Conservation (phyloP, 805 yeast species). For the Pichia nakasei region DNA sequence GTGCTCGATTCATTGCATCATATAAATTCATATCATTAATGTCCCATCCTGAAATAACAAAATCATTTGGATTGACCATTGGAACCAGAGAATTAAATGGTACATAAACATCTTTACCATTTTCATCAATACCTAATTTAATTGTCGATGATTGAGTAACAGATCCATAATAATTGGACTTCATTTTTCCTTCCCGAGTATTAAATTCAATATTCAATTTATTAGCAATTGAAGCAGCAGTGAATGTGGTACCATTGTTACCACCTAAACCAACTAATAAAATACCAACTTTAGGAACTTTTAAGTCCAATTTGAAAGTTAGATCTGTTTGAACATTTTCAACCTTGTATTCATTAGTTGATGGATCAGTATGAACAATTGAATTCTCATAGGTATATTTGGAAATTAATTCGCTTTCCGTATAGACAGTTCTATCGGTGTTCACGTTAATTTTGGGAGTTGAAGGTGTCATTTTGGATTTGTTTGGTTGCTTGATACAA, state of each 20-base stretch:
- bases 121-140: conserved; percentile 75
- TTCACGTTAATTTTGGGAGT: conserved; percentile 42
- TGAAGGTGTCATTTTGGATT: conserved; percentile 15
- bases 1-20: conserved; percentile 74
- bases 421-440: conserved; percentile 43
- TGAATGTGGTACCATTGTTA: conserved; percentile 88
- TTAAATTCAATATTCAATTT: conserved; percentile 68
- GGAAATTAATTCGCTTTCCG: conserved; percentile 45
- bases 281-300: conserved; percentile 78
- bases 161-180: conserved; percentile 81
- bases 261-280: conserved; percentile 94
- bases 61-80: conserved; percentile 81
- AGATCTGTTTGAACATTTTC: conserved; percentile 66
- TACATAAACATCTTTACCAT: conserved; percentile 81
- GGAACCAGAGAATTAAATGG: conserved; percentile 90
- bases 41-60: conserved; percentile 93
- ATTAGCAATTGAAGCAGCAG: conserved; percentile 81
- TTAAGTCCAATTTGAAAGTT: conserved; percentile 77
- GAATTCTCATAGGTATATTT: conserved; percentile 70
- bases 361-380: conserved; percentile 44
- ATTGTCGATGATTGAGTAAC: conserved; percentile 90
- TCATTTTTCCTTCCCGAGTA: conserved; percentile 67
- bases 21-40: conserved; percentile 64
- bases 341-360: conserved; percentile 54
- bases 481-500: not conserved